Evolutionary conservation across 2,329 filamentous ascomycete species (phyloP), one percentile per base, ranked within the genome.

Genomic region (Verticillium alfalfae): DNA sequence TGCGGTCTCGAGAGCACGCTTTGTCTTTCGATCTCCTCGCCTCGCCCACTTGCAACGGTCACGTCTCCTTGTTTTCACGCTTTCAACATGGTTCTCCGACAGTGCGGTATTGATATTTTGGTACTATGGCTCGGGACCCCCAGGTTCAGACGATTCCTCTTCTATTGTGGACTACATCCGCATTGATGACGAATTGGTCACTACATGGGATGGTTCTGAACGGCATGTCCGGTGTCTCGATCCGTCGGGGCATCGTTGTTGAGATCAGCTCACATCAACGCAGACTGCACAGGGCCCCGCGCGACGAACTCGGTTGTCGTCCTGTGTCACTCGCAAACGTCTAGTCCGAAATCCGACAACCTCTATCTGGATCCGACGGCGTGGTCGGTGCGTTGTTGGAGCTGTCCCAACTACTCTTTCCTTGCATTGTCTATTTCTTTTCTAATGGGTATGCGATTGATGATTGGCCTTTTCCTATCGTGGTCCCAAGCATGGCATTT

Each of bases 81-180:
- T 73, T 70, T 75, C 70, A 75, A 75, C 76, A 73, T 77, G 68
- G 75, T 75, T 78, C 74, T 78, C 76, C 73, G 73, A 76, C 72
- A 45, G 41, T 38, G 16, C 49, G 39, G n/a, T 38, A 49, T 49
- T 38, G n/a, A 68, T 67, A 22, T 52, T 26, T 70, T 73, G 66
- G 71, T 26, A 16, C 45, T 68, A 67, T 78, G 75, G 75, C 76
- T 78, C 73, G 73, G 58, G 38, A 55, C 45, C 31, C 41, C 58
- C 38, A 15, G 26, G 16, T 56, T 34, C 9, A 22, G 3, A 34
- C 9, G 31, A 31, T 55, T 36, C 2, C 26, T 56, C 54, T 34
- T 56, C 54, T 31, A 34, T 18, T n/a, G 54, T 36, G 54, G 54
- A n/a, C 15, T 18, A 15, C 13, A 13, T 9, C 34, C 26, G 13